These are phyloP conservation scores for Schizochytrium sp. DNA, from an alignment of 108 stramenopile genomes.

Conservation along the genomic window DNA sequence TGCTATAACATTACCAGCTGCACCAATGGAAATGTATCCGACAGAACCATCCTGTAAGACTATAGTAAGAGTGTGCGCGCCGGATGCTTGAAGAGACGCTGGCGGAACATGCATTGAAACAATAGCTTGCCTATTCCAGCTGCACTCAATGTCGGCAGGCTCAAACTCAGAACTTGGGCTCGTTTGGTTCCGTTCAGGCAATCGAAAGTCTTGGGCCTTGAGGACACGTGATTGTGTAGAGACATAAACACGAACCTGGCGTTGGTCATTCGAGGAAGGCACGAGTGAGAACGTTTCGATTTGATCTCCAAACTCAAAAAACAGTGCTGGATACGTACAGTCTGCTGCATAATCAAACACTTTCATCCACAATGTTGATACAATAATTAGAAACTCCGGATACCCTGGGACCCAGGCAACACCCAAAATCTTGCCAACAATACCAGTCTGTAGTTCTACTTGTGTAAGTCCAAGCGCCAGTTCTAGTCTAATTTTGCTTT, in stretches of 20 bases:
- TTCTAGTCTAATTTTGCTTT: background rate
- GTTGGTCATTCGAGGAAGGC: background rate
- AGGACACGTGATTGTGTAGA: background rate
- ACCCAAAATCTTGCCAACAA: background rate
- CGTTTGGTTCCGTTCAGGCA: background rate
- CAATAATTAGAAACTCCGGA: background rate
- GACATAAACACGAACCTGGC: background rate
- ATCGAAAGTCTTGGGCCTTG: background rate
- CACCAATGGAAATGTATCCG: background rate
- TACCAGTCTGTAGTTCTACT: background rate
- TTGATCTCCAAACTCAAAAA: conserved; percentile 10
- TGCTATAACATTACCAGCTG: too few species aligned
- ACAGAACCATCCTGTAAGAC: background rate
- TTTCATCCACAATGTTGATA: conserved; percentile 46
- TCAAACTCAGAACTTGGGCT: background rate
- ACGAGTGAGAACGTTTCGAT: conserved; percentile 22
- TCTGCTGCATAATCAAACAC: conserved; percentile 24
- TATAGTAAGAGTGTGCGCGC: background rate
- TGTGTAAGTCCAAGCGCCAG: conserved; percentile 49
- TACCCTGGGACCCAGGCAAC: background rate
- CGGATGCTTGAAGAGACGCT: background rate
- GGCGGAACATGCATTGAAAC: background rate
- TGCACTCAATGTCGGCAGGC: background rate
- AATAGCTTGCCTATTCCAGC: background rate
- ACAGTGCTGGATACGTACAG: conserved; percentile 27